A percentile compares a stretch with the other conserved stretches of the same genome.
phyloP scores from a whole-genome alignment of 805 yeast genomes.

The Suhomyces pyralidae region DNA sequence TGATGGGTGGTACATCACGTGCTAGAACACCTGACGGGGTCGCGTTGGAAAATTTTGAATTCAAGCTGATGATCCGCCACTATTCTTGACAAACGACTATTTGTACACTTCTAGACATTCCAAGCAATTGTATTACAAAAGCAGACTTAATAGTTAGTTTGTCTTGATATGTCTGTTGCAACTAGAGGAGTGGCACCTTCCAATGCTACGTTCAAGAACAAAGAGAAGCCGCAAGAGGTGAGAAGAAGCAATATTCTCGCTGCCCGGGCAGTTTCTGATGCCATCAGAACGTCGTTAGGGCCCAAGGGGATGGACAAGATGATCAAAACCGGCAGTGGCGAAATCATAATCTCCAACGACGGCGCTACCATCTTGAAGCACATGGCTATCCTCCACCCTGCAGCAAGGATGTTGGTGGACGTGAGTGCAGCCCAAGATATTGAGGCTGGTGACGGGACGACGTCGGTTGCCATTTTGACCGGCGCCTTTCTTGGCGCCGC shows the following conservation, averaged over 20 bases:
- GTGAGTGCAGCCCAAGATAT: conserved; percentile 97
- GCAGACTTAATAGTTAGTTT: too few relatives aligned
- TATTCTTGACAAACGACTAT: neutral
- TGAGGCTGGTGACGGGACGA: conserved; percentile 99
- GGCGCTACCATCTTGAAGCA: conserved; percentile 96
- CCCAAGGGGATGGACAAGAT: conserved; percentile 99
- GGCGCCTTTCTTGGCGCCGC: conserved; percentile 96
- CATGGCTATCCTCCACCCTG: conserved; percentile 98
- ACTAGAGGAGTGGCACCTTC: conserved; percentile 43
- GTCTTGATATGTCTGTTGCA: too few relatives aligned
- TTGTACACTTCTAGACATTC: too few relatives aligned
- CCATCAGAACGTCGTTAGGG: conserved; percentile 91
- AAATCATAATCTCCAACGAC: conserved; percentile 92
- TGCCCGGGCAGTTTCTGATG: conserved; percentile 93
- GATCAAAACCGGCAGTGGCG: conserved; percentile 92
- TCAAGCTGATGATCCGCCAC: neutral
- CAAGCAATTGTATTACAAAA: too few relatives aligned
- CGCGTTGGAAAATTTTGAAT: neutral
- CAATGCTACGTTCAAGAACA: conserved; percentile 87
- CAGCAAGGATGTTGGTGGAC: conserved; percentile 95
- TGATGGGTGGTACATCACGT: too few relatives aligned
- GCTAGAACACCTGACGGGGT: too few relatives aligned
- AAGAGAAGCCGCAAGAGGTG: conserved; percentile 93
- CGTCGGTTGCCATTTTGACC: conserved; percentile 92
- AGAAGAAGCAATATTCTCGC: conserved; percentile 86